Evolutionary conservation across 148 eudicot genomes (phyloP), one percentile per base, ranked within the genome.

Genomic region (Nyssa sinensis): DNA sequence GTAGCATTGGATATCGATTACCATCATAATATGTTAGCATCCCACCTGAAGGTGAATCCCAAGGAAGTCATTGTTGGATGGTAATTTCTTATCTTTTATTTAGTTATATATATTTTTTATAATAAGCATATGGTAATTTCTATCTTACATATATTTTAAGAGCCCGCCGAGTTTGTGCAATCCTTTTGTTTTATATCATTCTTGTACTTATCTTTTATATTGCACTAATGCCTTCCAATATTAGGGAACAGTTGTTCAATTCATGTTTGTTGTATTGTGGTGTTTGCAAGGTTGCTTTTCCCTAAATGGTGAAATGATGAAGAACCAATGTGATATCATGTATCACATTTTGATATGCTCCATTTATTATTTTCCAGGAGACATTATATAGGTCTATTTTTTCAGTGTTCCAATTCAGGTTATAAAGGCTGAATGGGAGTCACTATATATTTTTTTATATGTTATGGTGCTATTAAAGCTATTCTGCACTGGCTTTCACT

Each of bases 61-160:
- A 95, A 93, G 88, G 99, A 96, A 87, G 88, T 91, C 23, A 89
- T 96, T 78, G 94, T 96, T 75, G 99, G 99, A 91, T 96, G 99
- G 98, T 96, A 89, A 79, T 73, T 64, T 66, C 61, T 59, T 30
- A 19, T 65, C 62, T 19, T 59, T 11, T 3, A 39, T 7, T 57
- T 41, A 23, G 24, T 74, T 53, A 3, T 25, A 39, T 9, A 6
- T 39, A 39, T n/a, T n/a, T n/a, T n/a, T n/a, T n/a, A n/a, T n/a
- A n/a, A n/a, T n/a, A n/a, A n/a, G n/a, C n/a, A n/a, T n/a, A n/a
- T n/a, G n/a, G n/a, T 37, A 37, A 3, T 37, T 37, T 37, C 44
- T 37, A 3, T 3, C 44, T 37, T 3, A 3, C 9, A 9, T 4
- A 37, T 37, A 4, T 37, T 37, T 37, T 37, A 37, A 3, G 44